Percentiles rank a stretch among this genome's conserved stretches.
phyloP scores from a whole-genome alignment of 1,284 basidiomycete species.

The Melampsora americana region DNA sequence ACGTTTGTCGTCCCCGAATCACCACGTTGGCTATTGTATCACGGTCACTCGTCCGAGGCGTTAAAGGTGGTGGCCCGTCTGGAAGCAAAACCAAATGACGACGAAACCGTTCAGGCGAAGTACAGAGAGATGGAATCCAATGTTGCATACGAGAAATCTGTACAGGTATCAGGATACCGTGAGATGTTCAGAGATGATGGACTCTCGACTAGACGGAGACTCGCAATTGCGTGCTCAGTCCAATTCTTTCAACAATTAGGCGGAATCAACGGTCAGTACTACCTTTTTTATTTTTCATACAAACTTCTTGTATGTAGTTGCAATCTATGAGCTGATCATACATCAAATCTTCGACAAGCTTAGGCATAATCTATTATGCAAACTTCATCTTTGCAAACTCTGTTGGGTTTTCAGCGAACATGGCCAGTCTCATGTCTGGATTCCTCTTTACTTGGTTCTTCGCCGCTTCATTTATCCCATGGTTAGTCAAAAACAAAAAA shows the following conservation, averaged over 20 bases:
- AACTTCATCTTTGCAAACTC: slow-evolving; percentile 48
- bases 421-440: slow-evolving; percentile 50
- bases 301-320: not conserved
- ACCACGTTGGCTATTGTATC: slow-evolving; percentile 51
- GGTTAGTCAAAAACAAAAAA: slow-evolving; percentile 9
- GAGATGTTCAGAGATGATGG: slow-evolving; percentile 51
- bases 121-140: slow-evolving; percentile 50
- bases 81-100: slow-evolving; percentile 44
- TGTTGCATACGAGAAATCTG: slow-evolving; percentile 49
- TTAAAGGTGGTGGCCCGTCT: slow-evolving; percentile 49
- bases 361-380: slow-evolving; percentile 50
- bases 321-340: not conserved
- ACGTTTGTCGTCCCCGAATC: slow-evolving; percentile 51
- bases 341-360: not conserved
- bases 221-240: slow-evolving; percentile 54
- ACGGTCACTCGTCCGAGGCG: slow-evolving; percentile 49
- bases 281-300: not conserved
- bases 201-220: slow-evolving; percentile 50
- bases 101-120: slow-evolving; percentile 47
- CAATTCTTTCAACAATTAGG: slow-evolving; percentile 54
- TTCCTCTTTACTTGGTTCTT: slow-evolving; percentile 53
- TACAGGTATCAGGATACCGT: slow-evolving; percentile 50
- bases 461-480: slow-evolving; percentile 43
- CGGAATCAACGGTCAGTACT: slow-evolving; percentile 50
- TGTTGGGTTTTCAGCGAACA: slow-evolving; percentile 35